phyloP scores from a whole-genome alignment of 1,284 basidiomycete species.

The Ustilago lituana region DNA sequence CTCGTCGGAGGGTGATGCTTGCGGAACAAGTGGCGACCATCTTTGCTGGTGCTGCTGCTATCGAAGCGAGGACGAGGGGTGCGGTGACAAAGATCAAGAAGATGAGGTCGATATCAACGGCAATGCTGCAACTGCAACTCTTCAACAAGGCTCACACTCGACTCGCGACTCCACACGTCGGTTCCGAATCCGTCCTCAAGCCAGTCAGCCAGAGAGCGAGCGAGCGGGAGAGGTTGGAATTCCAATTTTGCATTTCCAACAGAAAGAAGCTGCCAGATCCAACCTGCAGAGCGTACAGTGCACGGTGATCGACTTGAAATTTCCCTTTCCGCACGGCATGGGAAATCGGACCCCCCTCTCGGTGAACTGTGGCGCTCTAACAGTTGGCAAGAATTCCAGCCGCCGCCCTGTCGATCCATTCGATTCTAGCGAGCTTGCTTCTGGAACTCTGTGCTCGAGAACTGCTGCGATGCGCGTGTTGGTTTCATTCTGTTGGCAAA shows the following conservation, averaged over 20 bases:
- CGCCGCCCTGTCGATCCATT: conserved; percentile 25
- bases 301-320: conserved; percentile 14
- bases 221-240: conserved; percentile 8
- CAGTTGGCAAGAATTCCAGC: too few species aligned
- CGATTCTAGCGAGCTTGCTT: conserved; percentile 6
- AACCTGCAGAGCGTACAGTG: conserved; percentile 2
- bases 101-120: conserved; percentile 1
- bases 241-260: conserved; percentile 1
- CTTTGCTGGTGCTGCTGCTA: background rate
- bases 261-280: too few species aligned
- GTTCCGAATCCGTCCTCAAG: conserved; percentile 11
- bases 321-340: conserved; percentile 15
- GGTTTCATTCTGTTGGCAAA: conserved; percentile 16
- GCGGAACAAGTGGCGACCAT: conserved; percentile 35
- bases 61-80: conserved; percentile 1
- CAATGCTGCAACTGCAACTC: conserved; percentile 3
- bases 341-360: too few species aligned
- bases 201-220: too few species aligned
- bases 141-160: background rate
- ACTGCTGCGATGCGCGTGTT: conserved; percentile 17
- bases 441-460: too few species aligned
- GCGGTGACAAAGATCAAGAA: conserved; percentile 11
- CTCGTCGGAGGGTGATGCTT: conserved; percentile 23
- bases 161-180: background rate
- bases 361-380: too few species aligned